phyloP scores from a whole-genome alignment of 805 yeast genomes.

The Starmerella tilneyi region DNA sequence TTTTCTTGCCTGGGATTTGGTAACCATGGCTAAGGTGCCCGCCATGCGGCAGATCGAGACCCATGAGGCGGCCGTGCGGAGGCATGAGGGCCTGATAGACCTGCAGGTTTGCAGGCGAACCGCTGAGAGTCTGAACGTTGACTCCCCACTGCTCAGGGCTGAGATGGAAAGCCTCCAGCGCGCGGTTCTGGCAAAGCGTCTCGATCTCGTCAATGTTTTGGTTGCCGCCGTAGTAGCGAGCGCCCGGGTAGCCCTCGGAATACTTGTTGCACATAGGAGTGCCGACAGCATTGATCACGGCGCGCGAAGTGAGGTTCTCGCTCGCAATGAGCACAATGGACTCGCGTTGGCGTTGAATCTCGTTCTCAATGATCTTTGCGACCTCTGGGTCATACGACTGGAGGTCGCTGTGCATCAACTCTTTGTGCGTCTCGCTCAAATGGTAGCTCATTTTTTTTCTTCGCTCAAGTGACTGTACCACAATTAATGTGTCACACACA shows the following conservation, averaged over 20 bases:
- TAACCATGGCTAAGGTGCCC: constrained; percentile 98
- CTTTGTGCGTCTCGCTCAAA: constrained; percentile 30
- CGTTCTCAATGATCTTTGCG: constrained; percentile 43
- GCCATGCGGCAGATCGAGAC: constrained; percentile 95
- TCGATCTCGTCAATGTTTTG: constrained; percentile 94
- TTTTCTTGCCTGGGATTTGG: constrained; percentile 87
- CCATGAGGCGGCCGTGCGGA: constrained; percentile 96
- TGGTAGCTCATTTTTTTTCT: constrained; percentile 22
- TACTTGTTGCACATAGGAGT: constrained; percentile 97
- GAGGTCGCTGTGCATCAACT: constrained; percentile 24
- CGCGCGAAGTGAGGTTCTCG: constrained; percentile 91
- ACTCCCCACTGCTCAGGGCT: constrained; percentile 90
- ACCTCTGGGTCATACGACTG: constrained; percentile 34
- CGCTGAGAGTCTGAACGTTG: constrained; percentile 91
- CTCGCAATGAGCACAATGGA: constrained; percentile 92
- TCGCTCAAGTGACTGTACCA: neutral
- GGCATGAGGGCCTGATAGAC: constrained; percentile 92
- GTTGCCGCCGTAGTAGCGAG: constrained; percentile 97
- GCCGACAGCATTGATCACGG: constrained; percentile 93
- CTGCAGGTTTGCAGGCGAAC: constrained; percentile 96
- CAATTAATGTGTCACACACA: no score
- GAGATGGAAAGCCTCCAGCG: constrained; percentile 76
- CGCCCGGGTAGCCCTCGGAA: constrained; percentile 99
- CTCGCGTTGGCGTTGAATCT: constrained; percentile 82
- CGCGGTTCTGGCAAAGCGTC: constrained; percentile 84